These are phyloP conservation scores for Aciculosporium take DNA, from an alignment of 2,329 filamentous ascomycete genomes.

Conservation along the genomic window DNA sequence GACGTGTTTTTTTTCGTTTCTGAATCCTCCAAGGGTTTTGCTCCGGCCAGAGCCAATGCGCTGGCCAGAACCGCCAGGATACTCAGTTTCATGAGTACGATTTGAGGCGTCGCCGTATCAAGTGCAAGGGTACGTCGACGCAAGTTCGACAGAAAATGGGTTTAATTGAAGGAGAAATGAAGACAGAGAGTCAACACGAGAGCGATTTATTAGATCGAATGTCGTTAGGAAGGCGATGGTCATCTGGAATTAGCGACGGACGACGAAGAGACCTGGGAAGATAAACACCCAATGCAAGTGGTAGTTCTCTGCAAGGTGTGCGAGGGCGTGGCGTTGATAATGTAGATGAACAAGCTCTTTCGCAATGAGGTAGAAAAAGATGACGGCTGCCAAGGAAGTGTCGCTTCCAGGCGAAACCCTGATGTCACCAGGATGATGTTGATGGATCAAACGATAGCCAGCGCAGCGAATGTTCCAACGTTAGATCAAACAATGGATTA, in stretches of 20 bases:
- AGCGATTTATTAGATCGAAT: not conserved
- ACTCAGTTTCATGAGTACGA: constrained; percentile 19
- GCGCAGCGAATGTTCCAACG: not conserved
- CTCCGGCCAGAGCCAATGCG: constrained; percentile 19
- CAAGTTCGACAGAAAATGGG: not conserved
- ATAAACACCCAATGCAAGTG: not conserved
- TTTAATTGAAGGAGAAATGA: not conserved
- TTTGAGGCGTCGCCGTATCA: constrained; percentile 2
- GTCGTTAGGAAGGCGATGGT: not conserved
- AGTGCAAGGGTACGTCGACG: not conserved
- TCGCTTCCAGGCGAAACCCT: constrained; percentile 5
- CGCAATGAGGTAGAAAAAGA: constrained; percentile 3
- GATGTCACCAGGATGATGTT: constrained; percentile 1
- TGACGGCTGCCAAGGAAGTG: not conserved
- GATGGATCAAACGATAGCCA: not conserved
- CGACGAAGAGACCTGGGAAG: not conserved
- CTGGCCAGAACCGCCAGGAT: constrained; percentile 32
- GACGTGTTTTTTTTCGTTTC: constrained; percentile 16
- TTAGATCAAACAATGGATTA: too few species aligned
- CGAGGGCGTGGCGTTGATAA: not conserved
- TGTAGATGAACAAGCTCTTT: not conserved
- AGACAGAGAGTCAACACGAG: not conserved
- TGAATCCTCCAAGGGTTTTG: constrained; percentile 21
- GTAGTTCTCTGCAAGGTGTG: not conserved
- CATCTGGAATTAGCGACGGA: not conserved